Evolutionary conservation across 75 land plant genomes (phyloP).

Genomic region (Azolla pinnata): DNA sequence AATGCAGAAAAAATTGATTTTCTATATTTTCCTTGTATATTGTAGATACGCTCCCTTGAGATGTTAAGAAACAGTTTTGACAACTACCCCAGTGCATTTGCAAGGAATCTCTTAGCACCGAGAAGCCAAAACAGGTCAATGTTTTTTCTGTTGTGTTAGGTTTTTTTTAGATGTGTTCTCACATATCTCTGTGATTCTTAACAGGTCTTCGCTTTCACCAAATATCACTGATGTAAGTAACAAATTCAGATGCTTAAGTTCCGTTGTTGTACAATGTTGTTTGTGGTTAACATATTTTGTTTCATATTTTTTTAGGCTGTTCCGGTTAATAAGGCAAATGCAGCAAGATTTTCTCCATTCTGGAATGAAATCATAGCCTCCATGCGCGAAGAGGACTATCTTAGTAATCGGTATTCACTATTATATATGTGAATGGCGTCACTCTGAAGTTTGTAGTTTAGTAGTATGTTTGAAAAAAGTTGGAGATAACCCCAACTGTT

Average conservation of each 20-base stretch:
- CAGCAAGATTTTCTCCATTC: slow-evolving; percentile 72
- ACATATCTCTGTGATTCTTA: too few relatives aligned
- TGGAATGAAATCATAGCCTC: slow-evolving; percentile 90
- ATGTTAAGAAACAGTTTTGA: slow-evolving; percentile 68
- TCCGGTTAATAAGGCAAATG: slow-evolving; percentile 30
- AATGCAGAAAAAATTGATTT: background rate
- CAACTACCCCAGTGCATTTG: slow-evolving; percentile 72
- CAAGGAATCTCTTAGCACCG: slow-evolving; percentile 41
- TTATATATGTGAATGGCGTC: background rate
- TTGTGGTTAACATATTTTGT: background rate
- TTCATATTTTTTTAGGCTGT: background rate
- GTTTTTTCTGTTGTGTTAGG: background rate
- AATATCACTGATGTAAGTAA: too few relatives aligned
- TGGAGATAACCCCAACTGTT: background rate
- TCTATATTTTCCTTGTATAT: background rate
- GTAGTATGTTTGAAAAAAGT: background rate
- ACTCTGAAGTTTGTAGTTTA: background rate
- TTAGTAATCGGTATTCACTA: slow-evolving; percentile 53
- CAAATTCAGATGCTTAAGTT: background rate
- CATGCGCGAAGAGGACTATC: slow-evolving; percentile 89
- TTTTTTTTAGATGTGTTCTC: background rate
- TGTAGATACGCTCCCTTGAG: slow-evolving; percentile 81
- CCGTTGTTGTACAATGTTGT: background rate
- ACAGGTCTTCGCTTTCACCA: too few relatives aligned
- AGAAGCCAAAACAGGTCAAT: background rate